Evolutionary conservation across 1,284 basidiomycete species (phyloP), one percentile per base, ranked within the genome.

Genomic region (Cryptococcus jaspeensis): DNA sequence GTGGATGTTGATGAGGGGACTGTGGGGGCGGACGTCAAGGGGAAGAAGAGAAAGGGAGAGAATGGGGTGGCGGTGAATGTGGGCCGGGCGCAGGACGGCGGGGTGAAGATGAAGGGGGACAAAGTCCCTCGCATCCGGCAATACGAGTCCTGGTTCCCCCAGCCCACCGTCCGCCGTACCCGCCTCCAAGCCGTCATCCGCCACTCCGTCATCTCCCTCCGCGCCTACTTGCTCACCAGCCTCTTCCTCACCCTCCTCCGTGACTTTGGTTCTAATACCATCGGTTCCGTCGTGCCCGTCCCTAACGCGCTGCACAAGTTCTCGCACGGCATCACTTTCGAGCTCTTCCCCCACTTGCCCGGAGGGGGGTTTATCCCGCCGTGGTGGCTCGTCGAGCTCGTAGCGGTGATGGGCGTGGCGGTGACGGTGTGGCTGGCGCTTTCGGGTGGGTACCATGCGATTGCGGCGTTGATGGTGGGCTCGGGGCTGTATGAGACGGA

Each of bases 371-470:
- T 60, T 3, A 39, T 18, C 6, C 54, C 52, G n/a, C 67, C 55
- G 1, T 45, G 22, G 8, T 58, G 36, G 48, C 4, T 65, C 5
- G 59, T 67, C 2, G 62, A 63, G 22, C 9, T 66, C 11, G 22
- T 57, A 1, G 60, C 65, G 20, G 60, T 65, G 41, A 41, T 65
- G 1, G 56, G 64, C 39, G 63, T 76, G 25, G 66, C 57, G 18
- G 18, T 55, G 3, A 61, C 57, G 9, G 61, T 74, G 13, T 71
- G 65, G 60, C 51, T 65, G 47, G 71, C 59, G 0, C 59, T 78
- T n/a, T 57, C 55, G 9, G 46, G 59, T 22, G 69, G 67, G 2
- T 78, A 73, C 50, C 75, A 77, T 57, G n/a, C 52, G 12, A 52
- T 64, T 15, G 74, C 70, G 7, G 20, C 54, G 1, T 1, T 67